These are phyloP conservation scores for Lineolata rhizophorae DNA, from an alignment of 495 filamentous ascomycete species.

Conservation along the genomic window DNA sequence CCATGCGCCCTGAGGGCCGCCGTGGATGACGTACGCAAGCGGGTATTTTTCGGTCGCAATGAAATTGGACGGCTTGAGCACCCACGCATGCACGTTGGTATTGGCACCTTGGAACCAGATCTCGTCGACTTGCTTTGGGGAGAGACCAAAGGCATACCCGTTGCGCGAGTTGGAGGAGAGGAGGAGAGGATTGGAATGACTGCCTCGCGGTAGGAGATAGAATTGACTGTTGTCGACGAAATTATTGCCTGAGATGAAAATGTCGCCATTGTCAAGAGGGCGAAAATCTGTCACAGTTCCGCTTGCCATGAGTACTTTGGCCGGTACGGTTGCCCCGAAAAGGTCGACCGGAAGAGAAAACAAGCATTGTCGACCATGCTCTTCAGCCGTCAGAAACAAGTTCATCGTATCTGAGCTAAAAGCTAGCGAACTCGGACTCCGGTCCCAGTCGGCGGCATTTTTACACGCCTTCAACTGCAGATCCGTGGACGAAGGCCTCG, in stretches of 20 bases:
- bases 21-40: constrained; percentile 65
- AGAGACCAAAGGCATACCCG: constrained; percentile 43
- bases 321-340: no score
- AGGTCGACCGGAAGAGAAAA: constrained; percentile 6
- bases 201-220: constrained; percentile 5
- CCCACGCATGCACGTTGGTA: constrained; percentile 25
- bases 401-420: constrained; percentile 10
- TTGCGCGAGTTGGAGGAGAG: constrained; percentile 36
- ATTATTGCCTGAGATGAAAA: constrained; percentile 18
- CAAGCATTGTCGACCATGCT: constrained; percentile 8
- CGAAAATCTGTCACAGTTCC: constrained; percentile 4
- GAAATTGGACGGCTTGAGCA: constrained; percentile 65
- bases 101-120: constrained; percentile 17
- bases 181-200: constrained; percentile 1
- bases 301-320: no score
- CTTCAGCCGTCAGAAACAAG: constrained; percentile 10
- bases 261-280: constrained; percentile 7
- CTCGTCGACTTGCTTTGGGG: constrained; percentile 21
- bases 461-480: constrained; percentile 25
- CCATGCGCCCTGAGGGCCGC: constrained; percentile 77
- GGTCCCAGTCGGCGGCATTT: constrained; percentile 13
- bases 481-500: constrained; percentile 20
- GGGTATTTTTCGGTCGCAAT: constrained; percentile 55
- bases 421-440: constrained; percentile 10
- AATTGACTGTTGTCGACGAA: constrained; percentile 20